Evolutionary conservation across 129 eudicot species (phyloP).

Genomic region (Artemisia annua): DNA sequence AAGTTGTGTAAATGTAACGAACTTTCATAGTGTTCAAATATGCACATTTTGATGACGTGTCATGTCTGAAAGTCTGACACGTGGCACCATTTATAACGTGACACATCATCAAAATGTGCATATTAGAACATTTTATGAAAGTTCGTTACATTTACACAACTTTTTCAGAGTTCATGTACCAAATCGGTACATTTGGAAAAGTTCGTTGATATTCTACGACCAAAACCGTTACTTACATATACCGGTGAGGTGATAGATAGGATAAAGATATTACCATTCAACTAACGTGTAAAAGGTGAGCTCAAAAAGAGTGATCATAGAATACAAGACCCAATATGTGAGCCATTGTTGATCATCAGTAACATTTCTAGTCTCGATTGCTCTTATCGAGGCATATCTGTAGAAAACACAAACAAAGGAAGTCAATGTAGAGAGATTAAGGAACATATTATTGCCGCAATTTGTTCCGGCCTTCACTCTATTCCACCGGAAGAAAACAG

Average conservation of each 20-base stretch:
- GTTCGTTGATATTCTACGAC: no score
- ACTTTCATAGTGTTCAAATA: no score
- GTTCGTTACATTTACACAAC: no score
- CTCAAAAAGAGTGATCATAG: constrained; percentile 92
- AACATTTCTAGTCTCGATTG: constrained; percentile 83
- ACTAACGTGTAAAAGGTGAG: constrained; percentile 75
- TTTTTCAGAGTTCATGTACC: no score
- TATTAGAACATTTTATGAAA: no score
- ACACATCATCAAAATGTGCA: no score
- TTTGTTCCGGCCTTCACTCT: neutral
- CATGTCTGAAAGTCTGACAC: no score
- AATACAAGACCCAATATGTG: constrained; percentile 92
- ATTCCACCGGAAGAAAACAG: neutral
- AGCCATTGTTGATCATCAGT: constrained; percentile 96
- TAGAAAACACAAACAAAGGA: neutral
- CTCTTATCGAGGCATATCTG: constrained; percentile 90
- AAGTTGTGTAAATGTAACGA: no score
- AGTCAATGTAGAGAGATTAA: neutral
- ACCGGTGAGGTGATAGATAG: neutral
- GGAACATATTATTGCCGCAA: neutral
- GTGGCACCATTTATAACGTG: no score
- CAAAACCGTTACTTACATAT: no score
- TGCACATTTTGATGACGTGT: no score
- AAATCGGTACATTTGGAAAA: no score
- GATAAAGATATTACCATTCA: constrained; percentile 55